Evolutionary conservation across 768 basidiomycete species (phyloP).

Genomic region (Paxillus rubicundulus): DNA sequence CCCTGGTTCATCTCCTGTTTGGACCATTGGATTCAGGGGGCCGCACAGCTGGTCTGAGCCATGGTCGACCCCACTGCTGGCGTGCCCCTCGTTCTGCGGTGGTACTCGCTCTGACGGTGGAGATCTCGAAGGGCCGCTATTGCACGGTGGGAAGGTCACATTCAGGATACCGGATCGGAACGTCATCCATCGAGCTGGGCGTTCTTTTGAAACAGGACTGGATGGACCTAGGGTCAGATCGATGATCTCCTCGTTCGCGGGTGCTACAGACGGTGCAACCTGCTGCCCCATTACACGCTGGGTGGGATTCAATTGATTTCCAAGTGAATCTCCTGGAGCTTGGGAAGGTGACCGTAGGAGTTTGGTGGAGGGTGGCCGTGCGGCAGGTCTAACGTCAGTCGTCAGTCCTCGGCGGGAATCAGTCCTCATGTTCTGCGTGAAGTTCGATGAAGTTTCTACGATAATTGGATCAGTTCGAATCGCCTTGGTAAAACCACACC

Average conservation of each 20-base stretch:
- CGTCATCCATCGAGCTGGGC: slow-evolving; percentile 15
- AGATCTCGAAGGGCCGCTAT: background rate
- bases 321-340: background rate
- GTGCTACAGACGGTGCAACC: background rate
- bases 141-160: slow-evolving; percentile 8
- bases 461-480: background rate
- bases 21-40: background rate
- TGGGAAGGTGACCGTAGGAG: background rate
- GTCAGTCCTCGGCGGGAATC: slow-evolving; percentile 1
- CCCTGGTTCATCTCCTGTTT: background rate
- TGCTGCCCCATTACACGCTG: background rate
- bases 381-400: background rate
- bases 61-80: background rate
- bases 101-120: background rate
- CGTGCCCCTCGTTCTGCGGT: background rate
- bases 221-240: slow-evolving; percentile 8
- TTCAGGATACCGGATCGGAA: slow-evolving; percentile 28
- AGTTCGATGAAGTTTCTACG: slow-evolving; percentile 2
- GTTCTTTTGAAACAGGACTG: background rate
- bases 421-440: slow-evolving; percentile 9
- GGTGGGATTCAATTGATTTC: background rate
- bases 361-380: background rate
- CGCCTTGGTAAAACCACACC: slow-evolving; percentile 9
- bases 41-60: background rate
- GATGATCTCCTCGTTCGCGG: slow-evolving; percentile 1